phyloP scores from a whole-genome alignment of 805 yeast genomes.

The Candida ovalis region DNA sequence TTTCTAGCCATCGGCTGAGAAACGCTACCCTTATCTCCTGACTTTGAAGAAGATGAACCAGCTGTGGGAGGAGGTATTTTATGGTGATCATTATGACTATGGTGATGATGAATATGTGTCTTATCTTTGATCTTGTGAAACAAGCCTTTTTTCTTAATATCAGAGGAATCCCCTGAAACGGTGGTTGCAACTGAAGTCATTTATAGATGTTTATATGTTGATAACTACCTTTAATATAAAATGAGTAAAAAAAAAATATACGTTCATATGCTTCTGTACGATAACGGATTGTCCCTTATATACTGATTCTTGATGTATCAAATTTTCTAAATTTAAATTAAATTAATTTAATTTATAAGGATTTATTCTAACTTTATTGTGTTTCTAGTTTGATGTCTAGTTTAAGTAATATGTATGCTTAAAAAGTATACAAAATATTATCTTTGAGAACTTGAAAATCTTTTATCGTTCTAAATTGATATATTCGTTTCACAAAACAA shows the following conservation, averaged over 20 bases:
- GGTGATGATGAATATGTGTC: conserved; percentile 9
- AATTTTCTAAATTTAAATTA: neutral
- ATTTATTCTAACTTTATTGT: no score
- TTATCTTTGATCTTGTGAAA: conserved; percentile 13
- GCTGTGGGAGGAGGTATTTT: neutral
- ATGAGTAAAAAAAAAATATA: neutral
- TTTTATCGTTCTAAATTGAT: no score
- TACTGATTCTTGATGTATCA: no score
- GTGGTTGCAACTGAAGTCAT: neutral
- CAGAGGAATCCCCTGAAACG: conserved; percentile 3
- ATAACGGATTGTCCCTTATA: neutral
- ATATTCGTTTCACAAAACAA: no score
- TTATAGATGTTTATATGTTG: neutral
- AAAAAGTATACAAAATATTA: no score
- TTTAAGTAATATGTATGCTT: no score
- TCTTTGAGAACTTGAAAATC: no score
- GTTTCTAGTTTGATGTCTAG: no score
- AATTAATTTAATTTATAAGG: no score
- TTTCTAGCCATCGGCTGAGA: neutral
- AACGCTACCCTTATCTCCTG: neutral
- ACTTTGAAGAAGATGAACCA: neutral
- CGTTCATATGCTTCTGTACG: neutral
- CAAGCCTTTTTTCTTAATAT: conserved; percentile 9
- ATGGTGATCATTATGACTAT: neutral
- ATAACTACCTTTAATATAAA: neutral